Conservation (phyloP, 208 protist genomes). For the Acanthamoeba lenticulata region DNA sequence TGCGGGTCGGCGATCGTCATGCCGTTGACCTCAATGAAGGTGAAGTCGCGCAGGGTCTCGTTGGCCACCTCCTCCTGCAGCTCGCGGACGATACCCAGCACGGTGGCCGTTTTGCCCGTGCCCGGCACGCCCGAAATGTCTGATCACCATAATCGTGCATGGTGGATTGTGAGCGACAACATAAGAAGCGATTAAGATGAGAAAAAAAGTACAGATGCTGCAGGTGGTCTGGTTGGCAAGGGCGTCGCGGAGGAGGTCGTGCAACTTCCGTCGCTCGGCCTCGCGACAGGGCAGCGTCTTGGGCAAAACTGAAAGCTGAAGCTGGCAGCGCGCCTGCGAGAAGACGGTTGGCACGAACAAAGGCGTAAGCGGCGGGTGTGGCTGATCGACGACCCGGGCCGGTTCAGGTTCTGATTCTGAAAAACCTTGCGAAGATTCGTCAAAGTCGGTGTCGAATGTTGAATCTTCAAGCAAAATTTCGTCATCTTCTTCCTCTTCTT, state of each 20-base stretch:
- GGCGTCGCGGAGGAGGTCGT: neutral
- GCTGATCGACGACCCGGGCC: neutral
- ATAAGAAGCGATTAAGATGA: neutral
- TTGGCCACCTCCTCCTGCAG: conserved; percentile 61
- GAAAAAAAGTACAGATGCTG: neutral
- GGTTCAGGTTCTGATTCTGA: neutral
- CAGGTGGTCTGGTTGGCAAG: neutral
- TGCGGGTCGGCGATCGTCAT: conserved; percentile 79
- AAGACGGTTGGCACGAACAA: neutral
- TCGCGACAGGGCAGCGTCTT: conserved; percentile 67
- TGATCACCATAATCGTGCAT: neutral
- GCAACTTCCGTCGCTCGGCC: conserved; percentile 10
- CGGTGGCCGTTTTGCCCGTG: conserved; percentile 85
- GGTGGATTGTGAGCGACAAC: neutral
- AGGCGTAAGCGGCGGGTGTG: neutral
- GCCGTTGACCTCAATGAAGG: conserved; percentile 84
- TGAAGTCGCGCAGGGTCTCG: conserved; percentile 66
- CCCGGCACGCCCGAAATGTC: conserved; percentile 83
- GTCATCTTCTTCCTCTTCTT: neutral
- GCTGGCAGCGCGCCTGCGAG: conserved; percentile 29
- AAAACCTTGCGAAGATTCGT: neutral
- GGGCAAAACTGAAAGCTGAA: conserved; percentile 64
- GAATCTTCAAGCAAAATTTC: neutral
- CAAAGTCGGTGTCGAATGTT: neutral
- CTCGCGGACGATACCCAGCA: conserved; percentile 77